Evolutionary conservation across 2,329 filamentous ascomycete genomes (phyloP).

Genomic region (Exophiala phaeomuriformis): DNA sequence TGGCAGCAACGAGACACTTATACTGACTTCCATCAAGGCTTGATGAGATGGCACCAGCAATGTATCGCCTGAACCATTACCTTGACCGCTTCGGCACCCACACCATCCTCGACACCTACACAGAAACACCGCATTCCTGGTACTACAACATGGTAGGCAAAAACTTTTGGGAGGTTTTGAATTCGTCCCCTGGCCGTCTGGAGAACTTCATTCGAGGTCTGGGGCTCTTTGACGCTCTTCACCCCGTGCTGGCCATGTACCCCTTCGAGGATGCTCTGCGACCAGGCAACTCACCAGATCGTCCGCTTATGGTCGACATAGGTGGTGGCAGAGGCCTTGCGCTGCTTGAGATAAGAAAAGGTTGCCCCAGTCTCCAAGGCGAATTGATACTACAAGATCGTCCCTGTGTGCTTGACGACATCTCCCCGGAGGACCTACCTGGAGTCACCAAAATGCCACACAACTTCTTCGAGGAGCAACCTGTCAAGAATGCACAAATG

Average conservation of each 20-base stretch:
- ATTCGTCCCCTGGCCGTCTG: constrained; percentile 24
- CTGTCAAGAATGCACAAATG: constrained; percentile 28
- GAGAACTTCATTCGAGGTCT: constrained; percentile 25
- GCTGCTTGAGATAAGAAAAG: constrained; percentile 21
- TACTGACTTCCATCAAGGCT: constrained; percentile 10
- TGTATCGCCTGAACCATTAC: constrained; percentile 26
- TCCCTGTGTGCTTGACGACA: constrained; percentile 25
- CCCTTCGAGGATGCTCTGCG: constrained; percentile 17
- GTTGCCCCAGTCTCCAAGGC: constrained; percentile 16
- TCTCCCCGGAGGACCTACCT: constrained; percentile 23
- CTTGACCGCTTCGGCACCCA: constrained; percentile 16
- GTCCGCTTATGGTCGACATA: constrained; percentile 21
- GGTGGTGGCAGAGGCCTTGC: constrained; percentile 25
- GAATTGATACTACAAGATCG: constrained; percentile 30
- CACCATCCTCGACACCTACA: constrained; percentile 13
- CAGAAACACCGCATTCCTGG: constrained; percentile 26
- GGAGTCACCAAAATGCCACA: constrained; percentile 24
- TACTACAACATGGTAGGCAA: constrained; percentile 23
- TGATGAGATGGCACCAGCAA: constrained; percentile 26
- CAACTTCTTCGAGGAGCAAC: constrained; percentile 29
- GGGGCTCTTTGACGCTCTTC: constrained; percentile 17
- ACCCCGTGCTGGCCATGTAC: constrained; percentile 25
- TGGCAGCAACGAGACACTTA: neutral
- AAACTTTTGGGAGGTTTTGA: constrained; percentile 28
- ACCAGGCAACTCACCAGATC: constrained; percentile 10